Conservation (phyloP, 2,329 filamentous ascomycete species). For the Pleomassaria siparia region DNA sequence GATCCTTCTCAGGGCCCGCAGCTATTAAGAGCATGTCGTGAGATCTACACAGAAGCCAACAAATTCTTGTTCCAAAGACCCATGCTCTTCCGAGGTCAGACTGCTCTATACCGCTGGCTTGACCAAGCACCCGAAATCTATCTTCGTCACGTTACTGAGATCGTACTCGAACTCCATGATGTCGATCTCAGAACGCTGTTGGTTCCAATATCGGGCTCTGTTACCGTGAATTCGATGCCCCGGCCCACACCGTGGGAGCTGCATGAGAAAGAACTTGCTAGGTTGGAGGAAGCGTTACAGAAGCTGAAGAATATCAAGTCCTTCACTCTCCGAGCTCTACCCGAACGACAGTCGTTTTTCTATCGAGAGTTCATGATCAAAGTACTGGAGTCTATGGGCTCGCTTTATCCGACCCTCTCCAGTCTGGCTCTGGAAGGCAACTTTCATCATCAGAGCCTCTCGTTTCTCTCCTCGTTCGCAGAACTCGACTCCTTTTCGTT, state of each 20-base stretch:
- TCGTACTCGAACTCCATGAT: slow-evolving; percentile 29
- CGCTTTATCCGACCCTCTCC: slow-evolving; percentile 17
- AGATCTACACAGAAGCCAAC: slow-evolving; percentile 28
- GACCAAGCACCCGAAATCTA: slow-evolving; percentile 12
- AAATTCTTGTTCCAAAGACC: slow-evolving; percentile 35
- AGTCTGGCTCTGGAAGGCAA: slow-evolving; percentile 28
- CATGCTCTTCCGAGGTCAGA: slow-evolving; percentile 26
- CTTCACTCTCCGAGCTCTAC: slow-evolving; percentile 20
- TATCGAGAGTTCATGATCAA: slow-evolving; percentile 27
- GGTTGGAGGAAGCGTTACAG: slow-evolving; percentile 14
- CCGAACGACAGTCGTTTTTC: slow-evolving; percentile 23
- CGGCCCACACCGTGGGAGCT: slow-evolving; percentile 26
- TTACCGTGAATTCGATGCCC: background rate
- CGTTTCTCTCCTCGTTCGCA: slow-evolving; percentile 17
- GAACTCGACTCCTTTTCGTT: slow-evolving; percentile 26
- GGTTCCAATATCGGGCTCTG: background rate
- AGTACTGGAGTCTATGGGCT: slow-evolving; percentile 17
- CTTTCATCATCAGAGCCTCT: slow-evolving; percentile 23
- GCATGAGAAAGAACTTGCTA: slow-evolving; percentile 26
- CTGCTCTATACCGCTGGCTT: slow-evolving; percentile 27
- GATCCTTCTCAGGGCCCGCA: slow-evolving; percentile 18
- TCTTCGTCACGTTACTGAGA: slow-evolving; percentile 19
- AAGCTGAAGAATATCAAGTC: slow-evolving; percentile 21
- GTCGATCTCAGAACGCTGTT: slow-evolving; percentile 30
- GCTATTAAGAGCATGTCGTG: slow-evolving; percentile 27